Evolutionary conservation across 805 yeast genomes (phyloP), one percentile per base, ranked within the genome.

Genomic region (Diddensiella santjacobensis): DNA sequence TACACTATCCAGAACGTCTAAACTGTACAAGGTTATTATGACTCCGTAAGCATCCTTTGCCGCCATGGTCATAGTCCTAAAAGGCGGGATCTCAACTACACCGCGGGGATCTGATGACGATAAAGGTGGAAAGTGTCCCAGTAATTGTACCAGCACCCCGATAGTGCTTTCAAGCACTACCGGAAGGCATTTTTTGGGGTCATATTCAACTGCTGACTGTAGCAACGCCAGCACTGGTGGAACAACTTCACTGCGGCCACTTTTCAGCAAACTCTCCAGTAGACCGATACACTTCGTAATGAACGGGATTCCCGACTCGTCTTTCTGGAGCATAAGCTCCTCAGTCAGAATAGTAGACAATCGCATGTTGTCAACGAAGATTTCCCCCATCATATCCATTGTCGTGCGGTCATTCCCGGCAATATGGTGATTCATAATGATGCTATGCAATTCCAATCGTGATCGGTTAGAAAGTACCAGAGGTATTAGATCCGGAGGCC

Each of bases 1-100:
- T 6, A 51, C 23, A 10, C 40, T 24, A 26, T 48, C 52, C 26
- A 51, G 36, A n/a, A 42, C 19, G 22, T 45, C 48, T 11, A 51
- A 40, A 18, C 42, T 20, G 20, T 37, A 51, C 24, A 51, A 22
- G 18, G 43, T 23, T 15, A 43, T 29, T 19, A 40, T 13, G 17
- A 30, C 23, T 6, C 42, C 22, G 23, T 26, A 19, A 17, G 42
- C 47, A n/a, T 30, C 30, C 29, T 40, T 22, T 20, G 6, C 26
- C 11, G 48, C 35, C 15, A 49, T 8, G 3, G 17, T 3, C 3
- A 49, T n/a, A 18, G 22, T 40, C 5, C 49, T 24, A 41, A 49
- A 49, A 18, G 48, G 36, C 1, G 52, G 52, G 15, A 24, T 37
- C 8, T 26, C 31, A 5, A 33, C 30, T 18, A 35, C 31, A 18